Evolutionary conservation across 768 basidiomycete genomes (phyloP).

Genomic region (Rhizopogon vulgaris): DNA sequence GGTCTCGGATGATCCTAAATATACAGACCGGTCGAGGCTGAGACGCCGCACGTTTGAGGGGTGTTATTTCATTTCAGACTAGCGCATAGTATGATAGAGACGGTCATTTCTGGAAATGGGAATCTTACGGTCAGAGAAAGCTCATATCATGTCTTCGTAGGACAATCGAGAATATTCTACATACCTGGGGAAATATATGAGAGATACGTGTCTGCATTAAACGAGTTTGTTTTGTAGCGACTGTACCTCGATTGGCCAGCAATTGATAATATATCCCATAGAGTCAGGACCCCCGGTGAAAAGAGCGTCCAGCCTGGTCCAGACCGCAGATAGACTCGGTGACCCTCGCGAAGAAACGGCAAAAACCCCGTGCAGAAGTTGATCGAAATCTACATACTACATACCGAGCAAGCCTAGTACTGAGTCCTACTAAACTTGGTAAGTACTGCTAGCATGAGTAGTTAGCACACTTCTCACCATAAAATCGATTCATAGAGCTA

Average conservation of each 20-base stretch:
- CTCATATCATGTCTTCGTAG: not conserved
- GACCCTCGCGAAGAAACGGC: too few species aligned
- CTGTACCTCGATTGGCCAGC: not conserved
- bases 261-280: not conserved
- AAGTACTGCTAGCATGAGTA: too few species aligned
- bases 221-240: not conserved
- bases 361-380: too few species aligned
- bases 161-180: constrained; percentile 1
- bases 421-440: too few species aligned
- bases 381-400: too few species aligned
- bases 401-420: too few species aligned
- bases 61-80: constrained; percentile 18
- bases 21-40: constrained; percentile 17
- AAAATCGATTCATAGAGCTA: too few species aligned
- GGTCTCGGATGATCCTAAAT: constrained; percentile 1
- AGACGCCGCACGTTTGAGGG: constrained; percentile 2
- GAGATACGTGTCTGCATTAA: constrained; percentile 10
- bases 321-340: too few species aligned
- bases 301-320: too few species aligned
- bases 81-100: not conserved
- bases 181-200: constrained; percentile 2
- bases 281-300: not conserved
- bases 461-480: not conserved
- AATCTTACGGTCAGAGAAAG: not conserved
- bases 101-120: not conserved